Percentiles rank a stretch among this genome's conserved stretches.
Conservation (phyloP, 371 early-diverging fungal species). For the Circinella umbellata region DNA sequence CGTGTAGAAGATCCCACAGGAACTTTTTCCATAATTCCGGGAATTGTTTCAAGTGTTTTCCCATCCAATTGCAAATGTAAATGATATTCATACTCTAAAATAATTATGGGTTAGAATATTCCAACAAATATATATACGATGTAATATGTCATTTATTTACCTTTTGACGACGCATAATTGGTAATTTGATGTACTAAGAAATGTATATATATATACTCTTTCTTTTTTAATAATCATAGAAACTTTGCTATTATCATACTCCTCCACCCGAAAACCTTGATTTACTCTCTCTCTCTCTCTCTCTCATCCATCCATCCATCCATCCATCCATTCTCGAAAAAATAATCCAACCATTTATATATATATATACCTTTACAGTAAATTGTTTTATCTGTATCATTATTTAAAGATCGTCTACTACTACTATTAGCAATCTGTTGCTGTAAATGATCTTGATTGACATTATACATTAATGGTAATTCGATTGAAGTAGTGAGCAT, state of each 20-base stretch:
- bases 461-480: conserved; percentile 5
- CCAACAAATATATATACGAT: neutral
- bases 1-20: neutral
- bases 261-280: too few relatives aligned
- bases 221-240: too few relatives aligned
- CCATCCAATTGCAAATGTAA: conserved; percentile 12
- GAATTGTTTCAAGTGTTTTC: neutral
- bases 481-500: neutral
- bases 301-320: too few relatives aligned
- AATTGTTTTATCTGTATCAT: neutral
- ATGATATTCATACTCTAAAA: conserved; percentile 13
- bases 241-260: too few relatives aligned
- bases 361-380: neutral
- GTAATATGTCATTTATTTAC: neutral
- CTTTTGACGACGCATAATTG: conserved; percentile 18
- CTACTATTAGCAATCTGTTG: neutral
- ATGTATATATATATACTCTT: too few relatives aligned
- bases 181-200: conserved; percentile 20
- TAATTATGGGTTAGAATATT: too few relatives aligned
- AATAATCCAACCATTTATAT: too few relatives aligned
- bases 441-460: conserved; percentile 6
- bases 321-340: too few relatives aligned
- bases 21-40: conserved; percentile 10
- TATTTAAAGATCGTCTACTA: conserved; percentile 3
- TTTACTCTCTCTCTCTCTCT: too few relatives aligned